Evolutionary conservation across 2,329 filamentous ascomycete genomes (phyloP).

Genomic region (Pyricularia sp.): DNA sequence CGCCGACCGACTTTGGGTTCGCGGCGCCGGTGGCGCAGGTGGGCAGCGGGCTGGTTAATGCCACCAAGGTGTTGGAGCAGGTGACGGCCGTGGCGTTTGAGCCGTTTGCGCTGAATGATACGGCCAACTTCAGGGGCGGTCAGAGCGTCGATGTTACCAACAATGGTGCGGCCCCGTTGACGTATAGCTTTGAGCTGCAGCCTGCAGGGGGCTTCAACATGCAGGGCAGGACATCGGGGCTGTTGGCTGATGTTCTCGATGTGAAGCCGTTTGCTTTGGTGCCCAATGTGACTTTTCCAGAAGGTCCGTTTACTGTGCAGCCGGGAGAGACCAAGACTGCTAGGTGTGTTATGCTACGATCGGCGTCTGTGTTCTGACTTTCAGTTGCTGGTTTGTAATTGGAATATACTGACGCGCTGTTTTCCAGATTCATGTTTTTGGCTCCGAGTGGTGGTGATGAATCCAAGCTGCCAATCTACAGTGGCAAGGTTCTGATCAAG

Average conservation of each 20-base stretch:
- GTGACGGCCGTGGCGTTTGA: slow-evolving; percentile 24
- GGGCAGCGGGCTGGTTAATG: slow-evolving; percentile 20
- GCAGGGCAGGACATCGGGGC: slow-evolving; percentile 6
- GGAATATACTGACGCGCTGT: neutral
- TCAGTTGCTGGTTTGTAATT: neutral
- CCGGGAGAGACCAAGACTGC: slow-evolving; percentile 13
- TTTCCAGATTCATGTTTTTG: slow-evolving; percentile 13
- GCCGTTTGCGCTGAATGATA: slow-evolving; percentile 32
- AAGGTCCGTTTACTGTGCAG: slow-evolving; percentile 11
- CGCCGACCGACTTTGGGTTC: slow-evolving; percentile 12
- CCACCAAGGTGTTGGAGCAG: slow-evolving; percentile 27
- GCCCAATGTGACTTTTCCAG: slow-evolving; percentile 1
- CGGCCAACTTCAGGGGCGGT: slow-evolving; percentile 22
- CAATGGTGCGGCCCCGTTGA: slow-evolving; percentile 21
- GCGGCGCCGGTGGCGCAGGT: slow-evolving; percentile 10
- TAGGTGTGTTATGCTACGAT: slow-evolving; percentile 1
- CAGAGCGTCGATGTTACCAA: slow-evolving; percentile 23
- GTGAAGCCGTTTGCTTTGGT: slow-evolving; percentile 6
- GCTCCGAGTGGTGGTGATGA: slow-evolving; percentile 14
- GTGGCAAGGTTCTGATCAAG: slow-evolving; percentile 82
- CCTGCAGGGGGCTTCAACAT: slow-evolving; percentile 26
- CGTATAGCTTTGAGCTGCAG: slow-evolving; percentile 20
- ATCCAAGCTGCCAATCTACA: slow-evolving; percentile 30
- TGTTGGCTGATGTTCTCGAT: slow-evolving; percentile 6
- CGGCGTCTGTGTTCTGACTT: neutral